Conservation (phyloP, 2,329 filamentous ascomycete species). For the Thielaviopsis populi region DNA sequence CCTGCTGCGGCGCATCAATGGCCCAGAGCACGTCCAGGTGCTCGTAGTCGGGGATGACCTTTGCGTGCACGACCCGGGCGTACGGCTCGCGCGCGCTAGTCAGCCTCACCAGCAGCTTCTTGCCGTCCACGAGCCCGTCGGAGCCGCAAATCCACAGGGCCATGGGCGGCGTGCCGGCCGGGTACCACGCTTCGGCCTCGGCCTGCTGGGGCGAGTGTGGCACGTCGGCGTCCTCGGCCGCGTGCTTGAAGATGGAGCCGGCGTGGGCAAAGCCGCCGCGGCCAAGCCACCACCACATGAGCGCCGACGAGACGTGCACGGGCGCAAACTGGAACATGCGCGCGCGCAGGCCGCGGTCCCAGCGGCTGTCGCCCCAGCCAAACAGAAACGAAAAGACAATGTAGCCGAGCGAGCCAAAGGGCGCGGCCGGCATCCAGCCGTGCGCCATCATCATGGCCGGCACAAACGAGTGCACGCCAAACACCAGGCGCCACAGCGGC, state of each 20-base stretch:
- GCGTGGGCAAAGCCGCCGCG: slow-evolving; percentile 65
- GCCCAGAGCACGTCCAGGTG: slow-evolving; percentile 94
- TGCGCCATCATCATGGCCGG: slow-evolving; percentile 87
- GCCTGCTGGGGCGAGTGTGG: slow-evolving; percentile 18
- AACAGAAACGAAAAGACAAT: slow-evolving; percentile 82
- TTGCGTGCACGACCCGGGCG: slow-evolving; percentile 65
- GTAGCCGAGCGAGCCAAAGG: slow-evolving; percentile 77
- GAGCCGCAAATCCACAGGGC: slow-evolving; percentile 77
- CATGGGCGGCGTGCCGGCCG: slow-evolving; percentile 62
- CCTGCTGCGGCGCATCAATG: slow-evolving; percentile 70
- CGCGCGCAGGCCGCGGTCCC: slow-evolving; percentile 65
- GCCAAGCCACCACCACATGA: slow-evolving; percentile 93
- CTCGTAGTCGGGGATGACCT: slow-evolving; percentile 75
- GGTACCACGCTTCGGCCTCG: slow-evolving; percentile 52
- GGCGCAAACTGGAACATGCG: slow-evolving; percentile 88
- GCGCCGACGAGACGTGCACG: slow-evolving; percentile 77
- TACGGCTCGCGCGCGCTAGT: slow-evolving; percentile 65
- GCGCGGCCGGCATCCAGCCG: slow-evolving; percentile 40
- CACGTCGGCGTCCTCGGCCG: slow-evolving; percentile 47
- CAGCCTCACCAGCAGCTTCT: slow-evolving; percentile 57
- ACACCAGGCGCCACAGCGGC: slow-evolving; percentile 60
- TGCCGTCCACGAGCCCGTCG: slow-evolving; percentile 74
- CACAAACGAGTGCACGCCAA: slow-evolving; percentile 88
- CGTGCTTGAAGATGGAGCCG: slow-evolving; percentile 72
- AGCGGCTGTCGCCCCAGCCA: slow-evolving; percentile 68